Evolutionary conservation across 768 basidiomycete genomes (phyloP).

Genomic region (Paxillus rubicundulus): DNA sequence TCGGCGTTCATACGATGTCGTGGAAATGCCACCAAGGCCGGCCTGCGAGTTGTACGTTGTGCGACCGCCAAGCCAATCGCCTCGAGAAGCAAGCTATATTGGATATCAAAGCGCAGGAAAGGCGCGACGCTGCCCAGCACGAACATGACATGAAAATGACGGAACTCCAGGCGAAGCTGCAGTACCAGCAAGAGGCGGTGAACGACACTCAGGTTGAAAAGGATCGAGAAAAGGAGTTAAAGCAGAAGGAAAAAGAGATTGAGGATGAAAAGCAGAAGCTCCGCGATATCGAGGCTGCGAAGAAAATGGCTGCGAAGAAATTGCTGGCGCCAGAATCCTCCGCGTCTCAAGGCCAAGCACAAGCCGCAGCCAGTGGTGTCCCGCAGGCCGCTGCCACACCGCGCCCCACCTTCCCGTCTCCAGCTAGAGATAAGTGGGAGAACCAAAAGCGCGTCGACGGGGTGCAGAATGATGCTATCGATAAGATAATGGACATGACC

Average conservation of each 20-base stretch:
- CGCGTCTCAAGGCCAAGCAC: slow-evolving; percentile 3
- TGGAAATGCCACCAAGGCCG: slow-evolving; percentile 46
- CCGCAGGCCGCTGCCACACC: slow-evolving; percentile 4
- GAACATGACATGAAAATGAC: slow-evolving; percentile 43
- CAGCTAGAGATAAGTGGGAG: slow-evolving; percentile 51
- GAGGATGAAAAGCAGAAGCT: slow-evolving; percentile 29
- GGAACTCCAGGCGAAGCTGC: slow-evolving; percentile 42
- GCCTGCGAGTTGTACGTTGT: slow-evolving; percentile 42
- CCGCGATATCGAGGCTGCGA: slow-evolving; percentile 11
- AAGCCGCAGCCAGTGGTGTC: background rate
- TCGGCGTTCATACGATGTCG: slow-evolving; percentile 40
- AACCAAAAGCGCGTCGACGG: slow-evolving; percentile 56
- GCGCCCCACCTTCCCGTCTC: slow-evolving; percentile 27
- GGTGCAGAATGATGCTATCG: slow-evolving; percentile 50
- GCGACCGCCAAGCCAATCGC: slow-evolving; percentile 41
- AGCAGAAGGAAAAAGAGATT: slow-evolving; percentile 49
- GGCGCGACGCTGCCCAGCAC: slow-evolving; percentile 44
- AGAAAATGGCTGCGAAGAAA: slow-evolving; percentile 8
- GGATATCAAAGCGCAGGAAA: slow-evolving; percentile 42
- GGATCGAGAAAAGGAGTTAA: slow-evolving; percentile 34
- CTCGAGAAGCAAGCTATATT: slow-evolving; percentile 40
- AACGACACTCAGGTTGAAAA: slow-evolving; percentile 38
- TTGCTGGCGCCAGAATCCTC: background rate
- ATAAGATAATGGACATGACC: slow-evolving; percentile 66
- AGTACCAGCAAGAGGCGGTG: slow-evolving; percentile 25